Conservation (phyloP, 2,329 filamentous ascomycete species). For the Fusarium dimerum region DNA sequence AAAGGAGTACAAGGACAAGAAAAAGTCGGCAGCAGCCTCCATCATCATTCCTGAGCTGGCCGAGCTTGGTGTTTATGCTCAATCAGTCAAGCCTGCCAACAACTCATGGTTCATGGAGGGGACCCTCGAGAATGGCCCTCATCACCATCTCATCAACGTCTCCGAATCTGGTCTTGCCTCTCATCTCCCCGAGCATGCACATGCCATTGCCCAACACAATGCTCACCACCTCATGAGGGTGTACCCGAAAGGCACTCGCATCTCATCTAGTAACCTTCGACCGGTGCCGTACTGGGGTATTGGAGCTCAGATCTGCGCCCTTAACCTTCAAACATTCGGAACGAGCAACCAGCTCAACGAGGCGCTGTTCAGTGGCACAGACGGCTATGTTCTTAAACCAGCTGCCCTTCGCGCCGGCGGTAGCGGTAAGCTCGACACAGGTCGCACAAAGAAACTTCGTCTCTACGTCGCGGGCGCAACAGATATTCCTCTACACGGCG, state of each 20-base stretch:
- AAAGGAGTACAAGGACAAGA: slow-evolving; percentile 54
- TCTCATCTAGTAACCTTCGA: slow-evolving; percentile 64
- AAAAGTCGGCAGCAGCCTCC: slow-evolving; percentile 46
- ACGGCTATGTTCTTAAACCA: slow-evolving; percentile 68
- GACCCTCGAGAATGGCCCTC: slow-evolving; percentile 55
- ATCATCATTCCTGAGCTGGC: slow-evolving; percentile 66
- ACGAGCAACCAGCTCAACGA: slow-evolving; percentile 68
- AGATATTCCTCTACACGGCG: slow-evolving; percentile 56
- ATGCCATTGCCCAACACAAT: slow-evolving; percentile 60
- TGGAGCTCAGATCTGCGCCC: slow-evolving; percentile 68
- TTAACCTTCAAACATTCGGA: slow-evolving; percentile 71
- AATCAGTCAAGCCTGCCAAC: slow-evolving; percentile 67
- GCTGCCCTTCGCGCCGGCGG: slow-evolving; percentile 58
- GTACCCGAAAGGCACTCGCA: slow-evolving; percentile 68
- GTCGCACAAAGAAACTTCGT: slow-evolving; percentile 50
- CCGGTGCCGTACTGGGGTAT: slow-evolving; percentile 66
- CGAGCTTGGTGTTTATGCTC: slow-evolving; percentile 67
- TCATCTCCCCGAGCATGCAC: slow-evolving; percentile 49
- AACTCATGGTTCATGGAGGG: slow-evolving; percentile 63
- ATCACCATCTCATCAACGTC: slow-evolving; percentile 69
- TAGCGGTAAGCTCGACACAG: slow-evolving; percentile 47
- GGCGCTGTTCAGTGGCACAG: slow-evolving; percentile 64
- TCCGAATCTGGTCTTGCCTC: slow-evolving; percentile 61
- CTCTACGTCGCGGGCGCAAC: slow-evolving; percentile 64
- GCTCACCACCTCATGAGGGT: slow-evolving; percentile 69